These are phyloP conservation scores for Thecaphora thlaspeos DNA, from an alignment of 1,284 basidiomycete genomes.

Conservation along the genomic window DNA sequence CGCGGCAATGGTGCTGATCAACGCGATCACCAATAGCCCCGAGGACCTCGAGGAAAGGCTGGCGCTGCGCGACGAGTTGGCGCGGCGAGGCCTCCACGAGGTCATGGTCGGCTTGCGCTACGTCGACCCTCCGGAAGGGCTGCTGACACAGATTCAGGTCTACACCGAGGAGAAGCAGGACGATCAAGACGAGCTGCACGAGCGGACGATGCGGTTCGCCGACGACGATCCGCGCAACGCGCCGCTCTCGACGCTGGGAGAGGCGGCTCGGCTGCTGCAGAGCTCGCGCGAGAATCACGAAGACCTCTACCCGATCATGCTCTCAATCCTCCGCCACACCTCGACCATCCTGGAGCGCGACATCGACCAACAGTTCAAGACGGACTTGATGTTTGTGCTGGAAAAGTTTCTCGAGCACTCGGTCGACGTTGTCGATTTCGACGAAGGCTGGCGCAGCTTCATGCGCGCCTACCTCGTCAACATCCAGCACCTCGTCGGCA, in stretches of 20 bases:
- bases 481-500: conserved; percentile 70
- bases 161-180: conserved; percentile 85
- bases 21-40: conserved; percentile 75
- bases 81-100: conserved; percentile 76
- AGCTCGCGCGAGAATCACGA: conserved; percentile 36
- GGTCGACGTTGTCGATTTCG: conserved; percentile 66
- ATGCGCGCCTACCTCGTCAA: conserved; percentile 67
- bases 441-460: conserved; percentile 68
- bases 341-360: conserved; percentile 66
- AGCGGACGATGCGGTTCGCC: conserved; percentile 20
- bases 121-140: conserved; percentile 70
- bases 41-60: conserved; percentile 76
- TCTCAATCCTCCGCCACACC: conserved; percentile 62
- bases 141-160: conserved; percentile 73
- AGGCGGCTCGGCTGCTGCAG: conserved; percentile 29
- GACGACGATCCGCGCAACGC: conserved; percentile 16
- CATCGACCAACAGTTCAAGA: conserved; percentile 66
- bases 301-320: conserved; percentile 53
- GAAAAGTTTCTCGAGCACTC: conserved; percentile 71
- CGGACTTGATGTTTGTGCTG: conserved; percentile 66
- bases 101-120: conserved; percentile 75
- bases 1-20: conserved; percentile 72
- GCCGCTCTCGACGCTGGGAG: conserved; percentile 22
- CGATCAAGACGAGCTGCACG: conserved; percentile 74
- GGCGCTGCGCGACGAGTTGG: conserved; percentile 75